These are phyloP conservation scores for Penicillium goetzii DNA, from an alignment of 495 filamentous ascomycete genomes.

Conservation along the genomic window DNA sequence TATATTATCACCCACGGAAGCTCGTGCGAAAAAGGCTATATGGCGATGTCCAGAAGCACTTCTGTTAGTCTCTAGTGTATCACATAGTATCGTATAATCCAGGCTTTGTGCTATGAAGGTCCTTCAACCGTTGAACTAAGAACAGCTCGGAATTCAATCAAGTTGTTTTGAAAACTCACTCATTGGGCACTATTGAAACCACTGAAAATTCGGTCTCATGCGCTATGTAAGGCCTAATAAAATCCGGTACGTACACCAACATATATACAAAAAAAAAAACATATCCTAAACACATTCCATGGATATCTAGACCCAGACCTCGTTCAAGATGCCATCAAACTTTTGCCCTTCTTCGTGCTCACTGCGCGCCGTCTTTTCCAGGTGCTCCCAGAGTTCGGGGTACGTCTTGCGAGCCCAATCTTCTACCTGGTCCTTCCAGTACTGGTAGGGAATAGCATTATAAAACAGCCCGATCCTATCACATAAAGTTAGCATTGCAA, in stretches of 20 bases:
- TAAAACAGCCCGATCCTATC: conserved; percentile 70
- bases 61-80: too few relatives aligned
- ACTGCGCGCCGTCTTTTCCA: conserved; percentile 44
- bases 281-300: background rate
- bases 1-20: too few relatives aligned
- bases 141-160: too few relatives aligned
- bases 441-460: conserved; percentile 64
- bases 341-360: conserved; percentile 44
- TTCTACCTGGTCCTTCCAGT: conserved; percentile 68
- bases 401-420: conserved; percentile 70
- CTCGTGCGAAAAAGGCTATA: too few relatives aligned
- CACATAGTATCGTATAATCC: too few relatives aligned
- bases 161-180: too few relatives aligned
- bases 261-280: background rate
- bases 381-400: conserved; percentile 66
- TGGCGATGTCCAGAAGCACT: too few relatives aligned
- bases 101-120: too few relatives aligned
- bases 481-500: conserved; percentile 32
- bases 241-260: background rate
- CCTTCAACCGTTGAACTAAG: too few relatives aligned
- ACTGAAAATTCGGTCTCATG: background rate
- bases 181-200: background rate
- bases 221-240: background rate
- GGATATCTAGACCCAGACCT: conserved; percentile 23
- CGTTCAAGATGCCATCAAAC: conserved; percentile 42